Evolutionary conservation across 1,139 yeast species (phyloP), one percentile per base, ranked within the genome.

Genomic region (Taphrina deformans): DNA sequence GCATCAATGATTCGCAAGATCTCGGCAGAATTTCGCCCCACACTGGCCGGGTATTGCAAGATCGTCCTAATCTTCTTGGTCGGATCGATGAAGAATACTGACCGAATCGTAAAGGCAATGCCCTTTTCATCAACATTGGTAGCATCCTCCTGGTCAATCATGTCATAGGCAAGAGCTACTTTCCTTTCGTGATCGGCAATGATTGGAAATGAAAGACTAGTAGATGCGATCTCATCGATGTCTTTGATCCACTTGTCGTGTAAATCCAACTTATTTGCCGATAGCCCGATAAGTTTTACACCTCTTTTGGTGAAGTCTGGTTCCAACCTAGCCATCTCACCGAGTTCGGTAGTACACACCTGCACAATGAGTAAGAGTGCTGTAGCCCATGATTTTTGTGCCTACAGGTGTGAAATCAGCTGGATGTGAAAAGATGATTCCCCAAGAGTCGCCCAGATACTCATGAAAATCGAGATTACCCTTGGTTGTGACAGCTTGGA

Each of bases 71-170:
- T 84, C 78, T 87, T 90, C 83, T 90, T 90, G 70, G 80, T 75
- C 68, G 97, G 96, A 77, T 90, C 97, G 75, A 90, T 89, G 75
- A 90, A 80, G 78, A 87, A 90, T 56, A 90, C 96, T 21, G 93
- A 86, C 80, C 97, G 88, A 76, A 90, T 87, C 67, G 96, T 89
- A 76, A 86, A 83, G 65, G 88, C 89, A 65, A 82, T 75, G 24
- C 77, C 78, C 69, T 89, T 88, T 71, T 82, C 80, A 76, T 82
- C 83, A 73, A 90, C 80, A 76, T 88, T 88, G 78, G 87, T 82
- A 79, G 88, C 87, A 66, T 92, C 96, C 72, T 85, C 89, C 77
- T 89, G 91, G 76, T 89, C 95, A 71, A 89, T 88, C 97, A 90
- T 90, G 75, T 90, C 96, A 77, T 87, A 90, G 72, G 85, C 78